A percentile compares a stretch with the other conserved stretches of the same genome.
phyloP scores from a whole-genome alignment of 2,329 filamentous ascomycete species.

The Lomentospora prolificans region DNA sequence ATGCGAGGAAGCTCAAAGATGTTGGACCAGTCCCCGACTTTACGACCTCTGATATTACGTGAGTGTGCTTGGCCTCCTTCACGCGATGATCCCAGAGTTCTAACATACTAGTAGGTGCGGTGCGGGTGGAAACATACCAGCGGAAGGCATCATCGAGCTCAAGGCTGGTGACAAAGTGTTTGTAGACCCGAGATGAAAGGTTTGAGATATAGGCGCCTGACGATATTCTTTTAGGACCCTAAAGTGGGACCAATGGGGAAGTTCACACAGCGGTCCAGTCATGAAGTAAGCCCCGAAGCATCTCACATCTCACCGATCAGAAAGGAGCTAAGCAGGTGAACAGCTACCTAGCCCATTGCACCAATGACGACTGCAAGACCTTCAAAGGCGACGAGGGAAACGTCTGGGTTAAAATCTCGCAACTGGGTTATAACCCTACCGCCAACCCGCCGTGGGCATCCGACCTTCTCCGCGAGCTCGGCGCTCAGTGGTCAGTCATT shows the following conservation, averaged over 20 bases:
- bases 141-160: not conserved
- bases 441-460: slow-evolving; percentile 29
- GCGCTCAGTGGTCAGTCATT: slow-evolving; percentile 37
- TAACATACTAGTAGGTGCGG: not conserved
- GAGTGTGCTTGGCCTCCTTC: not conserved
- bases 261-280: slow-evolving; percentile 4
- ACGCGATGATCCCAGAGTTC: not conserved
- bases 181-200: not conserved
- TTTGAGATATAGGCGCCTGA: not conserved
- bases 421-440: slow-evolving; percentile 20
- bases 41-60: slow-evolving; percentile 2
- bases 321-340: too few species aligned
- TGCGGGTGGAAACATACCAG: slow-evolving; percentile 1
- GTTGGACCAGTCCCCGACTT: slow-evolving; percentile 3
- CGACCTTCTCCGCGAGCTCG: slow-evolving; percentile 35
- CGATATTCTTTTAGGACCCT: not conserved
- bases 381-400: slow-evolving; percentile 4
- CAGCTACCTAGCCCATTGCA: slow-evolving; percentile 4
- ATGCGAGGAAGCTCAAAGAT: not conserved
- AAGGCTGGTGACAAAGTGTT: slow-evolving; percentile 6
- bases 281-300: slow-evolving; percentile 1
- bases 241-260: slow-evolving; percentile 7
- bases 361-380: slow-evolving; percentile 4
- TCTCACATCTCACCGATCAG: not conserved
- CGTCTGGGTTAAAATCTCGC: slow-evolving; percentile 39